Conservation (phyloP, 2,329 filamentous ascomycete species). For the Fusarium sp. region DNA sequence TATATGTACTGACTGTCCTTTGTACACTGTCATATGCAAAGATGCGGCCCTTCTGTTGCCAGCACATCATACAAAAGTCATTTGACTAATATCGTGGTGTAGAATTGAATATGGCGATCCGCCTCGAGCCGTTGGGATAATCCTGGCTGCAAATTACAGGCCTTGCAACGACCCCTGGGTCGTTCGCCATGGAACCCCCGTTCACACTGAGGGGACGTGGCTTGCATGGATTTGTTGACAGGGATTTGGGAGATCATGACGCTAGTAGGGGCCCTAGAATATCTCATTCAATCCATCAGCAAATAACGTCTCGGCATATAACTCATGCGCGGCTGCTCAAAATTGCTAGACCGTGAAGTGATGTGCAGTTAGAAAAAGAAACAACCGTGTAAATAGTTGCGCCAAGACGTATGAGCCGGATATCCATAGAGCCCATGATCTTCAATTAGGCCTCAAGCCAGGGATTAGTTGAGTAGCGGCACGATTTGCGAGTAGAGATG, state of each 20-base stretch:
- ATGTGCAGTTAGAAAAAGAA: neutral
- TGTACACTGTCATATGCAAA: neutral
- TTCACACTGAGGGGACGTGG: conserved; percentile 17
- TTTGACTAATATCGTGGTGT: neutral
- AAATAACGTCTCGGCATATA: conserved; percentile 20
- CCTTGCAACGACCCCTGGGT: conserved; percentile 10
- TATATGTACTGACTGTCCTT: neutral
- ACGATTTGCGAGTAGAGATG: neutral
- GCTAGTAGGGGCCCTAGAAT: conserved; percentile 31
- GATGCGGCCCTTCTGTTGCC: conserved; percentile 1
- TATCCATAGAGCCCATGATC: conserved; percentile 7
- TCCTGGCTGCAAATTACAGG: conserved; percentile 28
- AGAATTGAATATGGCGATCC: conserved; percentile 13
- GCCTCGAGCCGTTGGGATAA: conserved; percentile 21
- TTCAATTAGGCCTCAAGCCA: conserved; percentile 4
- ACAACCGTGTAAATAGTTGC: neutral
- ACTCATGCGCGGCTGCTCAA: conserved; percentile 6
- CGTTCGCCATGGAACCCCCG: neutral
- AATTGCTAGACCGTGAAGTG: neutral
- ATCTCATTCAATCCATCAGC: neutral
- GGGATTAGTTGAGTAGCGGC: neutral
- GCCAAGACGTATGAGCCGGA: neutral
- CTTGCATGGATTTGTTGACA: conserved; percentile 27
- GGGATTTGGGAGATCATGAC: conserved; percentile 39
- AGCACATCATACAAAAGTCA: conserved; percentile 1